Evolutionary conservation across 495 filamentous ascomycete genomes (phyloP).

Genomic region (Aeminium ludgeri): DNA sequence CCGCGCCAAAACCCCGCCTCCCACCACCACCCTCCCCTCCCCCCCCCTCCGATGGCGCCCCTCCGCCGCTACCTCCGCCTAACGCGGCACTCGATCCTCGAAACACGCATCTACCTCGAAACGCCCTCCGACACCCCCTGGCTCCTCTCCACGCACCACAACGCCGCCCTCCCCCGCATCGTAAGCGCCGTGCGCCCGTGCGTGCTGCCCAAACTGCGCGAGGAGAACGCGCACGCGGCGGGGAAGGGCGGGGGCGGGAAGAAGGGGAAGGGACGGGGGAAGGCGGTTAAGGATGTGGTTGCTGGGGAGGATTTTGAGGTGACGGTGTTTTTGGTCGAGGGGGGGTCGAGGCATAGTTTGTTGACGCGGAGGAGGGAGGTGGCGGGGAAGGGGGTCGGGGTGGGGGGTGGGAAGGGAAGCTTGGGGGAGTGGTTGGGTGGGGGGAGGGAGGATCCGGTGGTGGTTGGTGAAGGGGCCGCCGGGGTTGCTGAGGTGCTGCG

Average conservation of each 20-base stretch:
- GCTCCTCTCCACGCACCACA: constrained; percentile 58
- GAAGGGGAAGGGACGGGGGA: too few relatives aligned
- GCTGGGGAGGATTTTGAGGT: constrained; percentile 81
- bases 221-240: constrained; percentile 58
- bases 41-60: constrained; percentile 72
- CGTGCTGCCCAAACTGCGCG: constrained; percentile 74
- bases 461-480: constrained; percentile 21
- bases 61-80: constrained; percentile 72
- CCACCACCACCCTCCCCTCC: too few relatives aligned
- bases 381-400: constrained; percentile 40
- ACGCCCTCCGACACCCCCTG: constrained; percentile 67
- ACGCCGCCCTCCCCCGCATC: constrained; percentile 61
- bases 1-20: too few relatives aligned
- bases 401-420: constrained; percentile 27
- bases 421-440: too few relatives aligned
- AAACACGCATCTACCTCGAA: constrained; percentile 89
- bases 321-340: constrained; percentile 79
- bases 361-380: constrained; percentile 67
- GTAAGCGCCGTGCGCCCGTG: constrained; percentile 68
- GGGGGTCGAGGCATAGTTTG: constrained; percentile 70
- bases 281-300: constrained; percentile 58
- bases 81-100: constrained; percentile 76
- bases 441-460: constrained; percentile 24
- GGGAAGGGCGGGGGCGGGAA: constrained; percentile 39
- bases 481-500: constrained; percentile 31